Conservation (phyloP, 192 early-diverging fungal genomes). For the Geranomyces variabilis region DNA sequence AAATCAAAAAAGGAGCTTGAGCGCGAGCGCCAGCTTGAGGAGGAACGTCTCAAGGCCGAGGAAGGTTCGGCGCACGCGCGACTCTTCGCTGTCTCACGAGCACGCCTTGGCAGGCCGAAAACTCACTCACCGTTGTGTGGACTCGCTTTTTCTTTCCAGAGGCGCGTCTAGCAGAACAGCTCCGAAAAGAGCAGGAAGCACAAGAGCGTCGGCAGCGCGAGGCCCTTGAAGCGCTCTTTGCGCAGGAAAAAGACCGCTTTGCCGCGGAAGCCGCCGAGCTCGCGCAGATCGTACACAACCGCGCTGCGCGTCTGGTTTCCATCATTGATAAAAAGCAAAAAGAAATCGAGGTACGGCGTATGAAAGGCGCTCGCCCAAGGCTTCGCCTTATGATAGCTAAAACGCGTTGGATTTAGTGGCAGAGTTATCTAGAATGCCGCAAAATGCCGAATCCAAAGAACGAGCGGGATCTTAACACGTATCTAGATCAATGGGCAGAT, state of each 20-base stretch:
- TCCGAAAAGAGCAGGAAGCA: conserved; percentile 45
- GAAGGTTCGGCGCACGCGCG: conserved; percentile 30
- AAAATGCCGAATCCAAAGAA: conserved; percentile 48
- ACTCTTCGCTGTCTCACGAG: neutral
- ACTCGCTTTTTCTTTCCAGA: conserved; percentile 35
- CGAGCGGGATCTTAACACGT: conserved; percentile 55
- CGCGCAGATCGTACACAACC: conserved; percentile 11
- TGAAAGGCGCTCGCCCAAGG: neutral
- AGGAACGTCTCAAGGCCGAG: conserved; percentile 41
- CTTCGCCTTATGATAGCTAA: neutral
- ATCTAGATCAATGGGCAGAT: conserved; percentile 47
- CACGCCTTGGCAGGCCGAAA: neutral
- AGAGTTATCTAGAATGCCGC: conserved; percentile 52
- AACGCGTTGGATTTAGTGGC: conserved; percentile 45
- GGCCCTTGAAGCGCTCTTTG: conserved; percentile 48
- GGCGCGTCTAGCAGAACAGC: conserved; percentile 41
- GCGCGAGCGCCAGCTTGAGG: conserved; percentile 36
- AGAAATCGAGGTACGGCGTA: neutral
- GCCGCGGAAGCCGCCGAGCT: conserved; percentile 39
- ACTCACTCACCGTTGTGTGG: too few species aligned
- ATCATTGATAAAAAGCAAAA: neutral
- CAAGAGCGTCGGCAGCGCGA: conserved; percentile 43
- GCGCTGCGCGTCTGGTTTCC: conserved; percentile 7
- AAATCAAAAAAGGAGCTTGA: conserved; percentile 42
- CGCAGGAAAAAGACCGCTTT: conserved; percentile 44